A percentile compares a stretch with the other conserved stretches of the same genome.
Conservation (phyloP, 1,139 yeast species). For the Kodamaea arcana region DNA sequence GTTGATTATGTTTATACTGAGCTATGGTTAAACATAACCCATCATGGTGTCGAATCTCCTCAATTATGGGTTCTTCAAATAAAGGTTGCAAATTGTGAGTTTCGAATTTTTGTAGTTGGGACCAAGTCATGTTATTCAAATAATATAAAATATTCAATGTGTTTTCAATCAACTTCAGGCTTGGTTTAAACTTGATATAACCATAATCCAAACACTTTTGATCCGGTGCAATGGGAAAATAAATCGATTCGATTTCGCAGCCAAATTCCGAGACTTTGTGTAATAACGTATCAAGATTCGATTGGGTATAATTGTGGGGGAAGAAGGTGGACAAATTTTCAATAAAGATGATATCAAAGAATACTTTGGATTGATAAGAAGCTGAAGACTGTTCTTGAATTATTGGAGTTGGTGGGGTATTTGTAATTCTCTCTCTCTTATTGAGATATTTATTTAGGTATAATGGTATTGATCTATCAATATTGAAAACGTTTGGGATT, state of each 20-base stretch:
- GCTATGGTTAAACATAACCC: slow-evolving; percentile 32
- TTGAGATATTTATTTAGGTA: slow-evolving; percentile 14
- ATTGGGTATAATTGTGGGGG: neutral
- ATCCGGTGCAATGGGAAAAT: slow-evolving; percentile 32
- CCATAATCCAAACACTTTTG: slow-evolving; percentile 26
- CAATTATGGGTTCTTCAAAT: slow-evolving; percentile 5
- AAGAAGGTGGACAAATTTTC: slow-evolving; percentile 40
- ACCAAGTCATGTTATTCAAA: slow-evolving; percentile 24
- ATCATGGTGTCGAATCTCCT: slow-evolving; percentile 25
- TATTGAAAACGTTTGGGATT: slow-evolving; percentile 33
- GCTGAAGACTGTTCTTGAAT: slow-evolving; percentile 1
- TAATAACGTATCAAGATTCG: slow-evolving; percentile 5
- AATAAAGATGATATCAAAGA: slow-evolving; percentile 36
- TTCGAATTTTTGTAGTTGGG: slow-evolving; percentile 22
- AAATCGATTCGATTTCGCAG: slow-evolving; percentile 40
- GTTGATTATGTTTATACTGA: slow-evolving; percentile 39
- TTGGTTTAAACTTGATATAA: slow-evolving; percentile 25
- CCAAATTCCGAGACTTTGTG: slow-evolving; percentile 31
- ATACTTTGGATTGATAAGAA: neutral
- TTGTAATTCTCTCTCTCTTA: slow-evolving; percentile 16
- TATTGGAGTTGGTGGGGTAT: neutral
- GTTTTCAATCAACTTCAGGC: slow-evolving; percentile 14
- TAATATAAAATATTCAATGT: slow-evolving; percentile 30
- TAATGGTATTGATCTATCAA: slow-evolving; percentile 15
- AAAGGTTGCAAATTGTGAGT: slow-evolving; percentile 9